Evolutionary conservation across 352 stramenopile genomes (phyloP).

Genomic region (Phytopythium chamaehyphon): DNA sequence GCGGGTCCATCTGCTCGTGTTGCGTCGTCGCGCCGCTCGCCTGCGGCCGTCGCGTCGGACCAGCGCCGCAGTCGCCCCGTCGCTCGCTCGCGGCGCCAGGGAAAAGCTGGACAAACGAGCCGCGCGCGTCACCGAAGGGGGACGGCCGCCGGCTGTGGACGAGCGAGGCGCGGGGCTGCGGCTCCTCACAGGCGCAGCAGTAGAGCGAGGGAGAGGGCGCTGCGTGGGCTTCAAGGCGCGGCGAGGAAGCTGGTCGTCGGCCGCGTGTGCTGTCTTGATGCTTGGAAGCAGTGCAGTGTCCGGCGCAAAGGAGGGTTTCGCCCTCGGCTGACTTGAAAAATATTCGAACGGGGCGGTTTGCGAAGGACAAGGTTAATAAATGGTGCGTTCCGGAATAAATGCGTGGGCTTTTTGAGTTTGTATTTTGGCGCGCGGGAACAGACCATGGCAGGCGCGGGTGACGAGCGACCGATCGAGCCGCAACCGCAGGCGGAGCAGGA

Average conservation of each 20-base stretch:
- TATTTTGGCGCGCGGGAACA: not conserved
- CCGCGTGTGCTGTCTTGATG: no score
- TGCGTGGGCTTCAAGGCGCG: no score
- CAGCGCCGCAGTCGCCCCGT: not conserved
- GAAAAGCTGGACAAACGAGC: not conserved
- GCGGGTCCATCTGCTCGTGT: conserved; percentile 3
- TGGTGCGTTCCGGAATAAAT: conserved; percentile 1
- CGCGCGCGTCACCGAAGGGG: not conserved
- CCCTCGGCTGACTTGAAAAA: no score
- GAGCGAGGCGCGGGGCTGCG: no score
- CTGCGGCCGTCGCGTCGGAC: conserved; percentile 1
- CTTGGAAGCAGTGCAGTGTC: no score
- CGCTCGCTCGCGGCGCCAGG: not conserved
- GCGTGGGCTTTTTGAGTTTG: conserved; percentile 1
- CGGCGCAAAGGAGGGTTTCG: no score
- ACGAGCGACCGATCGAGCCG: not conserved
- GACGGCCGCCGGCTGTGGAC: not conserved
- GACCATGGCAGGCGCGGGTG: not conserved
- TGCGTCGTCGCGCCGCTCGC: conserved; percentile 3
- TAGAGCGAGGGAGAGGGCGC: no score
- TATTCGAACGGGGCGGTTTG: no score
- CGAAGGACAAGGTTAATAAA: not conserved
- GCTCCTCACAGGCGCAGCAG: no score
- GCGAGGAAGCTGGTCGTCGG: no score
- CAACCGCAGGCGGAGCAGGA: not conserved